Evolutionary conservation across 169 alveolate species (phyloP), one percentile per base, ranked within the genome.

Genomic region (Plasmodium fragile): DNA sequence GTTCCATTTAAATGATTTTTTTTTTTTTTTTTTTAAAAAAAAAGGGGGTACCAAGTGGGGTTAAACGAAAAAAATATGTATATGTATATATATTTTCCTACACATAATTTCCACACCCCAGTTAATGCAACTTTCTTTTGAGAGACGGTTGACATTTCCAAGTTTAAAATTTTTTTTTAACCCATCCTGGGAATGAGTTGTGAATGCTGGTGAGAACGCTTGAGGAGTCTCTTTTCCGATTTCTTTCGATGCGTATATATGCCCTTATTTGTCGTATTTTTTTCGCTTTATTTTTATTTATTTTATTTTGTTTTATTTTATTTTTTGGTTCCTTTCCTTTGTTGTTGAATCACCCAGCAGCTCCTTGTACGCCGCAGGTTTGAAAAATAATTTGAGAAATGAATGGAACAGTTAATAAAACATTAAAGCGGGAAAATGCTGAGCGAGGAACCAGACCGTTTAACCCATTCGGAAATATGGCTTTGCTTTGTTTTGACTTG

Each of bases 1-100:
- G 83, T 32, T 43, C 55, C 22, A n/a, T n/a, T 78, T 28, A 65
- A 65, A 11, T 55, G 11, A 5, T 18, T 80, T 45, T 81, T 81
- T 32, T 81, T 81, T 81, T 32, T 39, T 81, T 43, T 53, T 81
- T 53, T 81, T 32, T 39, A 52, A 22, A 53, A 32, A 49, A 81
- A 81, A 79, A 22, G 55, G 32, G 25, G 32, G 73, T 59, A 25
- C 13, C 8, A 59, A 59, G 18, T 59, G 73, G 73, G 36, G 3
- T 18, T 59, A 59, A 59, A 18, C 10, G 5, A 18, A 18, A 18
- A 45, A 45, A 45, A 11, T 1, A n/a, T 53, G 4, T 53, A 3
- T 53, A 11, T 55, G 13, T 53, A 53, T 53, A n/a, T 55, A 55
- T 55, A n/a, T 55, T 65, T 65, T 65, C 36, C 75, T 65, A 25